Conservation (phyloP, 306 rosid species). For the Cicer pinnatifidum region DNA sequence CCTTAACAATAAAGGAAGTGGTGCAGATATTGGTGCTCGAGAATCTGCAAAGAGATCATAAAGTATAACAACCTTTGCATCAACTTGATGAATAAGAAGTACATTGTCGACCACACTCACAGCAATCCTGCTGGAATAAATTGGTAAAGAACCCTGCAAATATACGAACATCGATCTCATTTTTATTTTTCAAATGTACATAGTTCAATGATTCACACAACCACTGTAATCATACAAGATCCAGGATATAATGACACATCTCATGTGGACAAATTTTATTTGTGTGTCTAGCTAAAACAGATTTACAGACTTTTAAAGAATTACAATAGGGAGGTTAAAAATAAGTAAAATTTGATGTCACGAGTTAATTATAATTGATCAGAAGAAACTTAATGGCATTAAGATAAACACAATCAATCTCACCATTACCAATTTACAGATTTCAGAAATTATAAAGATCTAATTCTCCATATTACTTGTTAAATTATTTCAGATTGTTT, state of each 20-base stretch:
- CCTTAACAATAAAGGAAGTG: slow-evolving; percentile 87
- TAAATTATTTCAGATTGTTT: slow-evolving; percentile 21
- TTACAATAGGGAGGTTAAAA: slow-evolving; percentile 14
- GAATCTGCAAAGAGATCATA: slow-evolving; percentile 89
- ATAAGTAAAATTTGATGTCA: slow-evolving; percentile 23
- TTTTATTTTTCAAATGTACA: slow-evolving; percentile 14
- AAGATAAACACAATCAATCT: slow-evolving; percentile 24
- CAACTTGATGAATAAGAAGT: slow-evolving; percentile 92
- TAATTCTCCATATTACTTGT: slow-evolving; percentile 28
- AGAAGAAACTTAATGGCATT: slow-evolving; percentile 18
- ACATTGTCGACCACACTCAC: slow-evolving; percentile 94
- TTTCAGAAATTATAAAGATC: background rate
- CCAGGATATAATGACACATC: slow-evolving; percentile 26
- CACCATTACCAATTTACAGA: slow-evolving; percentile 5
- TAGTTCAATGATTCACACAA: slow-evolving; percentile 35
- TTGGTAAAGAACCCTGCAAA: slow-evolving; percentile 94
- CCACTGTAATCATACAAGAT: slow-evolving; percentile 36
- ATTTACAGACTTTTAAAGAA: slow-evolving; percentile 17
- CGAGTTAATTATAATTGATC: background rate
- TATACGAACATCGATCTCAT: slow-evolving; percentile 43
- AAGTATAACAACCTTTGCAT: slow-evolving; percentile 93
- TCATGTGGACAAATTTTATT: slow-evolving; percentile 14
- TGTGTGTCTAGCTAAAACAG: slow-evolving; percentile 30
- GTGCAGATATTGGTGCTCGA: slow-evolving; percentile 94
- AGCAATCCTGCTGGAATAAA: slow-evolving; percentile 86